Conservation (phyloP, 2,329 filamentous ascomycete species). For the Scopulariopsis brevicaulis region DNA sequence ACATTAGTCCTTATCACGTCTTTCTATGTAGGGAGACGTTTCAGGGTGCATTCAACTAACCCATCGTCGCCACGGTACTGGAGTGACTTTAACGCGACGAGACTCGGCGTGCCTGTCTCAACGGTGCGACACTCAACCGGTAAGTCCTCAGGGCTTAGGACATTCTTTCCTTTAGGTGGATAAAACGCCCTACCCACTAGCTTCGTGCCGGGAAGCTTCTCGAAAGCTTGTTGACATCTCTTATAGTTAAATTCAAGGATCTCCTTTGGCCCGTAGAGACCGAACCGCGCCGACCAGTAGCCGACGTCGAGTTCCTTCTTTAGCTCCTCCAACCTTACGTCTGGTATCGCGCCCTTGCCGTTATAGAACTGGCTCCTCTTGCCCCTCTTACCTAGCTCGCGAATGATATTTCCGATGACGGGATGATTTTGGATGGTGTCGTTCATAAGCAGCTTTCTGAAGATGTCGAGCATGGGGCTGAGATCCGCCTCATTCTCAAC, state of each 20-base stretch:
- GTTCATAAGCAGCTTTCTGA: slow-evolving; percentile 16
- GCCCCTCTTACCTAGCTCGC: slow-evolving; percentile 25
- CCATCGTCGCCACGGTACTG: not conserved
- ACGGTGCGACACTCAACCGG: slow-evolving; percentile 23
- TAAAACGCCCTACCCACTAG: slow-evolving; percentile 11
- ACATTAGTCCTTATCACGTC: slow-evolving; percentile 25
- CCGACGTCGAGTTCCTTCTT: slow-evolving; percentile 27
- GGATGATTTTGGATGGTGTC: slow-evolving; percentile 31
- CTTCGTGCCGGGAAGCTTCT: slow-evolving; percentile 17
- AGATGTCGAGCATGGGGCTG: slow-evolving; percentile 21
- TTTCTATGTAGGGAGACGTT: slow-evolving; percentile 20
- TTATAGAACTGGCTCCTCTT: slow-evolving; percentile 16
- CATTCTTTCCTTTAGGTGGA: slow-evolving; percentile 19
- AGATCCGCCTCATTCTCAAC: slow-evolving; percentile 23
- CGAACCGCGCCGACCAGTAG: slow-evolving; percentile 34
- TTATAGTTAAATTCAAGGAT: slow-evolving; percentile 18
- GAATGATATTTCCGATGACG: slow-evolving; percentile 27
- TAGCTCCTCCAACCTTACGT: slow-evolving; percentile 26
- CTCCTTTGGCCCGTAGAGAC: slow-evolving; percentile 20
- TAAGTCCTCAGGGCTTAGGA: slow-evolving; percentile 18
- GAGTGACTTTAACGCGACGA: slow-evolving; percentile 17
- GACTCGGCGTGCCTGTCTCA: slow-evolving; percentile 16
- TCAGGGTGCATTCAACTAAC: not conserved
- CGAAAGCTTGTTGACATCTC: slow-evolving; percentile 20
- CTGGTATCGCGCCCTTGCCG: slow-evolving; percentile 18